Base-by-base conservation (phyloP, 164 flowering plant genomes). In the Vitis riparia region DNA sequence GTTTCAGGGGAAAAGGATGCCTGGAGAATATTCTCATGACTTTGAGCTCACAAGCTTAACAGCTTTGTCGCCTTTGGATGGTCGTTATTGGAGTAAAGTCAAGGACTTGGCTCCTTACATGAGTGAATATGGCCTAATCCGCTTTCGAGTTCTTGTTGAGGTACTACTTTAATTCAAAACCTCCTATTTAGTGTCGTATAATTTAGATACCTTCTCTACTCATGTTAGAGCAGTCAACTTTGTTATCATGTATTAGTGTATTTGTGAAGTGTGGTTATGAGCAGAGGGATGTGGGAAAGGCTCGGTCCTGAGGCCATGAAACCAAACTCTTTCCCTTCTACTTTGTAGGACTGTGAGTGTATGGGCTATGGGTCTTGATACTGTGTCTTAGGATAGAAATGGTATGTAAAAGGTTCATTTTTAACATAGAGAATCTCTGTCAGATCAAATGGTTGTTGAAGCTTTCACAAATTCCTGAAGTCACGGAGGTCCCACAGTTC, bases 371-470 rank as follows among this genome's bases (percentile, higher is more conserved):
- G 7, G 44, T 37, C 44, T 37, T 37, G 44, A 37, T 3, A 37
- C 44, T 37, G 6, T 37, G 5, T 37, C 44, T 37, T 15, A 44
- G 51, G 49, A 12, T 50, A 9, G 12, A n/a, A 8, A 2, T 52
- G 30, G 12, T 37, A 37, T 37, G 47, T 47, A 19, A 15, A 11
- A 14, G 30, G 14, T 15, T 0, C 11, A 15, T 62, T 12, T 70
- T 55, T 55, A 19, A 59, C 66, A 68, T 57, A 7, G 23, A 17
- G 48, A 15, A 13, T 67, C 16, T 78, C n/a, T 78, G 60, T 29
- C 78, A 93, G 99, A 75, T 96, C 69, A 87, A 89, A 76, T 96
- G 98, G 97, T 71, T 96, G 83, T 59, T 92, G 51, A 89, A 85
- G 82, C 90, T 96, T n/a, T 93, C 99, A 23, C 78, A 85, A 83